Conservation (phyloP, 1,284 basidiomycete genomes). For the Puccinia polysora region DNA sequence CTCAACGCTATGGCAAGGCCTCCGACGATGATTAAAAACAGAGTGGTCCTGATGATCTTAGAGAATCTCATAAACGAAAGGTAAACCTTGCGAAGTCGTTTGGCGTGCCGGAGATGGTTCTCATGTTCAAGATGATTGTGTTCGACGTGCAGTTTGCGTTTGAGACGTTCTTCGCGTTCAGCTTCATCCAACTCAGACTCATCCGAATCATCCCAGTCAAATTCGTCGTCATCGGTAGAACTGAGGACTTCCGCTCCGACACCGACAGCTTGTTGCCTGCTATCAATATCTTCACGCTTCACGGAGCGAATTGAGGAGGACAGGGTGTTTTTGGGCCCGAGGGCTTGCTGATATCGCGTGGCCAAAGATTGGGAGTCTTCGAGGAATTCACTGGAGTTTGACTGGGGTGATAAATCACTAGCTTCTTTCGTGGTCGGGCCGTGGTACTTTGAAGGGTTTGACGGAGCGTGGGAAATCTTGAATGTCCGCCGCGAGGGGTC, state of each 20-base stretch:
- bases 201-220: slow-evolving; percentile 38
- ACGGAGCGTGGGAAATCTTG: neutral
- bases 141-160: slow-evolving; percentile 6
- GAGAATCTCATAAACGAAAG: slow-evolving; percentile 30
- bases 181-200: slow-evolving; percentile 36
- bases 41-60: neutral
- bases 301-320: slow-evolving; percentile 6
- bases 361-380: slow-evolving; percentile 17
- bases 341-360: slow-evolving; percentile 17
- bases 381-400: neutral
- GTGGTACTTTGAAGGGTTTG: neutral
- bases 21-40: slow-evolving; percentile 18
- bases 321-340: neutral
- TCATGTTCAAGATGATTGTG: slow-evolving; percentile 22
- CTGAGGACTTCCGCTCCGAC: slow-evolving; percentile 4
- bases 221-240: slow-evolving; percentile 21
- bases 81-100: slow-evolving; percentile 36
- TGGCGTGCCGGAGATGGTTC: slow-evolving; percentile 30
- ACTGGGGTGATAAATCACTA: neutral
- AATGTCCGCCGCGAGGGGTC: neutral
- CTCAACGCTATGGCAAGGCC: slow-evolving; percentile 32
- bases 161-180: slow-evolving; percentile 11
- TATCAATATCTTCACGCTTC: neutral
- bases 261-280: slow-evolving; percentile 13
- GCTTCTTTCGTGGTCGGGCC: neutral